These are phyloP conservation scores for Penicillium olsonii DNA, from an alignment of 2,329 filamentous ascomycete genomes.

Conservation along the genomic window DNA sequence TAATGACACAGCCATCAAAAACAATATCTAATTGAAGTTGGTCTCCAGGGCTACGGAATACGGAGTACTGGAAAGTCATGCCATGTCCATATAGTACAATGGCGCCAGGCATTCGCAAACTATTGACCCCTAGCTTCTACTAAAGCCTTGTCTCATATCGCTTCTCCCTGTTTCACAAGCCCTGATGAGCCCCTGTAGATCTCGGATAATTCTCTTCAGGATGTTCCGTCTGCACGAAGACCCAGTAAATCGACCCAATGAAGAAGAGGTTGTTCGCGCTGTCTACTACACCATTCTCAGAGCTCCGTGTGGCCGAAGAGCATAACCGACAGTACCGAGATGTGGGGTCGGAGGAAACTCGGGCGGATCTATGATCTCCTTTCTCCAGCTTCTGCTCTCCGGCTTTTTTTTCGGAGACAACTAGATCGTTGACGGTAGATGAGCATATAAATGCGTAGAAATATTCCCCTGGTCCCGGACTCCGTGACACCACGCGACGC, in stretches of 20 bases:
- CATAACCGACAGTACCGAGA: slow-evolving; percentile 39
- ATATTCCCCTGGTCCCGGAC: too few species aligned
- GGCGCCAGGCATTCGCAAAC: too few species aligned
- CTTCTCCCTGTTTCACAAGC: not conserved
- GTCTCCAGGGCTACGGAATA: too few species aligned
- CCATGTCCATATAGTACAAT: too few species aligned
- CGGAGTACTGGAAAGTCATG: too few species aligned
- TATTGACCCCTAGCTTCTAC: not conserved
- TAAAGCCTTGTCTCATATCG: not conserved
- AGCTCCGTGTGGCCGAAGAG: slow-evolving; percentile 39
- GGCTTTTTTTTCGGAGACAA: too few species aligned
- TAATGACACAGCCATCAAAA: too few species aligned
- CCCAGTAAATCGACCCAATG: not conserved
- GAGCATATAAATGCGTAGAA: too few species aligned
- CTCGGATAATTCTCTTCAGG: not conserved
- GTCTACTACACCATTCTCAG: not conserved
- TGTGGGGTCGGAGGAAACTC: slow-evolving; percentile 12
- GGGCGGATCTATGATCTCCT: slow-evolving; percentile 8
- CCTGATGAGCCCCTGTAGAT: not conserved
- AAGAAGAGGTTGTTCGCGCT: not conserved
- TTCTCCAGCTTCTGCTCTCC: not conserved
- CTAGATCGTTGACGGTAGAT: too few species aligned
- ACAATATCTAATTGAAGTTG: too few species aligned
- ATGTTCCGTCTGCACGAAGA: too few species aligned
- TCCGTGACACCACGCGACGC: too few species aligned